Evolutionary conservation across 2,329 filamentous ascomycete genomes (phyloP).

Genomic region (Penicillium decumbens): DNA sequence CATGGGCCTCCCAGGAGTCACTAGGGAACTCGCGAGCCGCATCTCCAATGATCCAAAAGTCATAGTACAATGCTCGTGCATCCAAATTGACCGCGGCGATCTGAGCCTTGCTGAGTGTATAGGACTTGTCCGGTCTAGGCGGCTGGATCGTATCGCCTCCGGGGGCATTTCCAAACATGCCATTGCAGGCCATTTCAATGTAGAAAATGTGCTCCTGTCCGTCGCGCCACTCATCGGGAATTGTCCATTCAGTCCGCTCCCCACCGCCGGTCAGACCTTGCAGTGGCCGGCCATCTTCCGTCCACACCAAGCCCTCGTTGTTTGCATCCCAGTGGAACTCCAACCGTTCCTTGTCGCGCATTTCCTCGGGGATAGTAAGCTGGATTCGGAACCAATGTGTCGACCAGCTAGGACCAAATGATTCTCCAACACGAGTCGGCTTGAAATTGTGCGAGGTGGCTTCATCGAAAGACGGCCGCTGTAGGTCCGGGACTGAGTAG

Average conservation of each 20-base stretch:
- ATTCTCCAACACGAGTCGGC: constrained; percentile 67
- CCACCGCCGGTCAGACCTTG: constrained; percentile 88
- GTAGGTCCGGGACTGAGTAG: constrained; percentile 74
- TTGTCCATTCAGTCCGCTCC: constrained; percentile 85
- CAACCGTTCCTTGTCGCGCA: constrained; percentile 72
- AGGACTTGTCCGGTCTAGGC: constrained; percentile 78
- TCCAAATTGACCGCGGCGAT: constrained; percentile 86
- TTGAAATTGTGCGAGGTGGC: constrained; percentile 72
- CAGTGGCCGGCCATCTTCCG: constrained; percentile 78
- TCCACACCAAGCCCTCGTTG: constrained; percentile 94
- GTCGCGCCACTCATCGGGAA: constrained; percentile 75
- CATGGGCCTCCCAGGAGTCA: constrained; percentile 83
- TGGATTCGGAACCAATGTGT: constrained; percentile 95
- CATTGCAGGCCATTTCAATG: constrained; percentile 97
- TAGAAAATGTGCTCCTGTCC: constrained; percentile 86
- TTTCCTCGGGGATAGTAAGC: constrained; percentile 68
- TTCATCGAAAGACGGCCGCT: constrained; percentile 80
- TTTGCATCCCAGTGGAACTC: constrained; percentile 95
- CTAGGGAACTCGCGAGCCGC: constrained; percentile 85
- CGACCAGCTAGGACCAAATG: constrained; percentile 91
- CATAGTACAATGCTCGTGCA: constrained; percentile 76
- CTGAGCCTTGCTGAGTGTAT: constrained; percentile 68
- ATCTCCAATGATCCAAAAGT: constrained; percentile 94
- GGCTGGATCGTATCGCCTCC: constrained; percentile 84
- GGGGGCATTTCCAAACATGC: constrained; percentile 92